A percentile compares a stretch with the other conserved stretches of the same genome.
These are phyloP conservation scores for Stephania cephalantha DNA, from an alignment of 164 flowering plant genomes.

Conservation along the genomic window DNA sequence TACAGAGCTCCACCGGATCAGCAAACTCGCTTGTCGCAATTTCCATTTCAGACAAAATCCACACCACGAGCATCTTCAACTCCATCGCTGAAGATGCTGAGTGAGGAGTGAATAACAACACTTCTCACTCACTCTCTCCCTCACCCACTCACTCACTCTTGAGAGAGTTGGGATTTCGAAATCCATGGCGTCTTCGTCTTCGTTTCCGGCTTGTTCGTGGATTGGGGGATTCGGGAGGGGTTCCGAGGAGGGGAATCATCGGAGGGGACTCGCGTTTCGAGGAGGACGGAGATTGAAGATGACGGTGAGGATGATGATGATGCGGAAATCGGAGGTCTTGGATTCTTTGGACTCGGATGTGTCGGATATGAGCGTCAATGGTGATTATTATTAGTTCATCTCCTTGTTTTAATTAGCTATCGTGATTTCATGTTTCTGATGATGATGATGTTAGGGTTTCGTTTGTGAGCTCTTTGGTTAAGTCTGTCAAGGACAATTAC, in stretches of 20 bases:
- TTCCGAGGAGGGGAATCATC: slow-evolving; percentile 20
- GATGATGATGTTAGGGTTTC: not conserved
- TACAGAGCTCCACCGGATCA: not conserved
- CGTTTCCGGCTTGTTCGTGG: slow-evolving; percentile 23
- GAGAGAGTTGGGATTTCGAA: too few species aligned
- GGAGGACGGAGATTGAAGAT: too few species aligned
- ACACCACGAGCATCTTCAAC: slow-evolving; percentile 9
- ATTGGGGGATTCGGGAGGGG: slow-evolving; percentile 9
- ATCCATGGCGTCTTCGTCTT: slow-evolving; percentile 35
- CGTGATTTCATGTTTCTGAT: not conserved
- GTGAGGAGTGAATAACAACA: too few species aligned
- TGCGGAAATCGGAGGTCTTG: slow-evolving; percentile 30
- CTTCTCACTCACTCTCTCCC: not conserved
- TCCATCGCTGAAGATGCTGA: slow-evolving; percentile 12
- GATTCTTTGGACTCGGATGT: slow-evolving; percentile 63
- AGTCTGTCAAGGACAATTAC: not conserved
- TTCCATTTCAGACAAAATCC: slow-evolving; percentile 18
- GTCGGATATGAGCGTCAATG: slow-evolving; percentile 82
- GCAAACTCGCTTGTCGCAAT: not conserved
- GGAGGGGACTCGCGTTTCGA: not conserved
- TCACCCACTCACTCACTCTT: not conserved
- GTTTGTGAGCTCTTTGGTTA: not conserved
- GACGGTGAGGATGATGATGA: slow-evolving; percentile 13
- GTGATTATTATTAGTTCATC: slow-evolving; percentile 22
- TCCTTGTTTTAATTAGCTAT: not conserved